phyloP scores from a whole-genome alignment of 148 eudicot species.

The Spergularia bocconei region DNA sequence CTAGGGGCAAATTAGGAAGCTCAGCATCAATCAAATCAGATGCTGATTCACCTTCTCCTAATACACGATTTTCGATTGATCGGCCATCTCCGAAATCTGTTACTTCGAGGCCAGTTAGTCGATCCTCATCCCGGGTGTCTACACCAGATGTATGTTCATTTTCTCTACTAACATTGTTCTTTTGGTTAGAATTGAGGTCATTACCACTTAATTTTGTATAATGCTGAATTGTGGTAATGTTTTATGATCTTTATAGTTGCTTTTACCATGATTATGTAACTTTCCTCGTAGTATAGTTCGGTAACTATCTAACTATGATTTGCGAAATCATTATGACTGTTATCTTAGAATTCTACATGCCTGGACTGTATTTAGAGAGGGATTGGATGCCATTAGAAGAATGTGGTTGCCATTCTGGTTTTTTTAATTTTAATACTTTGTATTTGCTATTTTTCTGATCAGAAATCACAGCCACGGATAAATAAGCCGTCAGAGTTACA shows the following conservation, averaged over 20 bases:
- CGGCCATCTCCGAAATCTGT: slow-evolving; percentile 54
- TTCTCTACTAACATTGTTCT: neutral
- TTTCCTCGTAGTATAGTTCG: neutral
- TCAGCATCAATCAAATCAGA: slow-evolving; percentile 55
- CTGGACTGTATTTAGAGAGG: neutral
- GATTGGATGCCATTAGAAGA: neutral
- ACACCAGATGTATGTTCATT: slow-evolving; percentile 61
- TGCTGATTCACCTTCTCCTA: slow-evolving; percentile 67
- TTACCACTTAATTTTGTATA: neutral
- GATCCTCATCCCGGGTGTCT: slow-evolving; percentile 50
- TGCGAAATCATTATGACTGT: neutral
- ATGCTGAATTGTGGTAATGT: neutral
- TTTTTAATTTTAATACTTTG: neutral
- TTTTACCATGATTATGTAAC: neutral
- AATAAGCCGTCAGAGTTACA: slow-evolving; percentile 77
- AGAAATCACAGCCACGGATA: slow-evolving; percentile 66
- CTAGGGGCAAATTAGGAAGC: slow-evolving; percentile 54
- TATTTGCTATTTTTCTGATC: slow-evolving; percentile 21
- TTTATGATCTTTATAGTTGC: neutral
- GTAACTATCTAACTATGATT: neutral
- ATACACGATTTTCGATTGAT: slow-evolving; percentile 55
- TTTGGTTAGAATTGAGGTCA: slow-evolving; percentile 5
- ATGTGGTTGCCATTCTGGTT: neutral
- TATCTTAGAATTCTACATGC: neutral
- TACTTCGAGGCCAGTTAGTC: slow-evolving; percentile 51